Base-by-base conservation (phyloP, 2,329 filamentous ascomycete species). In the Zymoseptoria tritici region DNA sequence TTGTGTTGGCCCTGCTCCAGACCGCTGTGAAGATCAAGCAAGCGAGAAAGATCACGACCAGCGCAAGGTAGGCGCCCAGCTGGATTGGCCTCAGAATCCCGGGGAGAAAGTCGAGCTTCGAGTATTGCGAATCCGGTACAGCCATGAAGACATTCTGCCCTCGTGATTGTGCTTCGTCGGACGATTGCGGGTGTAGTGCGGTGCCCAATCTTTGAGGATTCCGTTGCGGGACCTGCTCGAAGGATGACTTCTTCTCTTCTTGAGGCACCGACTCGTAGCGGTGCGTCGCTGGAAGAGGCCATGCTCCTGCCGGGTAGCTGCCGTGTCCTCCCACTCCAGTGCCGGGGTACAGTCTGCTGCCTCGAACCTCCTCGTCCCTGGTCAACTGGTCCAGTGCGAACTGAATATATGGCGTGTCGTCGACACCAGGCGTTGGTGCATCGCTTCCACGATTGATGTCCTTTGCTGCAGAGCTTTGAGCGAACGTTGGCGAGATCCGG, bases 381-480 rank as follows among this genome's bases (percentile, higher is more conserved):
- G 91, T 95, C 66, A 97, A 78, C 63, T 93, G 90, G 64, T 96
- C 89, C 63, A 97, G 85, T 49, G 93, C 92, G 73, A 94, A 95
- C 64, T 88, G 88, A 64, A 97, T 90, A 73, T 92, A 96, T 0
- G 91, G 91, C 8, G 86, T 88, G 70, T 96, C 89, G 69, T 96
- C 91, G 49, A 91, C 79, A 9, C 87, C 90, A 0, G 91, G 91
- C 0, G 90, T 93, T 2, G 81, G 78, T 11, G 79, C 76, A 56
- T 77, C 77, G 53, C 56, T 51, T 55, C 71, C 70, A 13, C 69
- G 67, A 49, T 65, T 63, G 29, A 73, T 64, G 24, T 70, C 70
- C 54, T 64, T 55, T 6, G 70, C 67, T 5, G 67, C 67, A 16
- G 70, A 72, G 63, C 72, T 73, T 49, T 68, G 61, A 8, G 68